phyloP scores from a whole-genome alignment of 1,284 basidiomycete genomes.

The Ustilago lituana region DNA sequence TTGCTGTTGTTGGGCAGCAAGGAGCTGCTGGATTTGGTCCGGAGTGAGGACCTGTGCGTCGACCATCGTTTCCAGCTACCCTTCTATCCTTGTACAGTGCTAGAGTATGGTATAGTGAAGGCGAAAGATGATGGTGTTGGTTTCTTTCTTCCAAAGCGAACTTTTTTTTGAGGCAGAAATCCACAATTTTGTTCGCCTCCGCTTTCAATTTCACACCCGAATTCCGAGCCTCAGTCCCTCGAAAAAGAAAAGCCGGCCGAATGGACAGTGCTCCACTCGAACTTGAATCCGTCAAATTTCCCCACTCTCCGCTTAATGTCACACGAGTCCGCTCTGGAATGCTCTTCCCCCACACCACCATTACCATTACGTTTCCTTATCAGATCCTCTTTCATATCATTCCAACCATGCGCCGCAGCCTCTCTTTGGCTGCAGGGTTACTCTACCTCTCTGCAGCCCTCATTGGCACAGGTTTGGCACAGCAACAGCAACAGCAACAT shows the following conservation, averaged over 20 bases:
- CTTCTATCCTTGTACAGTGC: too few relatives aligned
- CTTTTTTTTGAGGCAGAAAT: neutral
- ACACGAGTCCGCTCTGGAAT: constrained; percentile 18
- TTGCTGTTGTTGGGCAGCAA: constrained; percentile 36
- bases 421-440: constrained; percentile 13
- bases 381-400: neutral
- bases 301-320: constrained; percentile 6
- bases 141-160: constrained; percentile 2
- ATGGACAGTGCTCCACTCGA: too few relatives aligned
- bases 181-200: constrained; percentile 7
- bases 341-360: neutral
- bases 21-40: constrained; percentile 34
- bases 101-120: too few relatives aligned
- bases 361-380: neutral
- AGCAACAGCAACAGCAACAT: too few relatives aligned
- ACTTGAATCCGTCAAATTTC: too few relatives aligned
- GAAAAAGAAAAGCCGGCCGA: constrained; percentile 1
- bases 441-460: constrained; percentile 4
- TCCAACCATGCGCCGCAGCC: constrained; percentile 26
- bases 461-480: too few relatives aligned
- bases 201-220: constrained; percentile 10
- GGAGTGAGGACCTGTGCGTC: constrained; percentile 43
- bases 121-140: too few relatives aligned
- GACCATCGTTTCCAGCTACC: constrained; percentile 27
- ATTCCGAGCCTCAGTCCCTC: constrained; percentile 5